Evolutionary conservation across 148 eudicot species (phyloP).

Genomic region (Vaccinium macrocarpon): DNA sequence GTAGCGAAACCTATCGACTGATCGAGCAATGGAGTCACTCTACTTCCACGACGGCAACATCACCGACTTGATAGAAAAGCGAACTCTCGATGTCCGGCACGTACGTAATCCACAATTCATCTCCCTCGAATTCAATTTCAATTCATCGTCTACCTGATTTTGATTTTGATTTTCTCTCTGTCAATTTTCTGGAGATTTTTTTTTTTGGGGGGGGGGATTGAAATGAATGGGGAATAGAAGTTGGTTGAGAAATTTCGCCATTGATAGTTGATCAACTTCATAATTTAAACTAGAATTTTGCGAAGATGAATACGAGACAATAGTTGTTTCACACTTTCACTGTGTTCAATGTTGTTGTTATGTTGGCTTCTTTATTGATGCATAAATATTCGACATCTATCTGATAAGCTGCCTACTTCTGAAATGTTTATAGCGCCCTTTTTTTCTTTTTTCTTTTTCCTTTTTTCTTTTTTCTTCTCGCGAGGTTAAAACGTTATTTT

Average conservation of each 20-base stretch:
- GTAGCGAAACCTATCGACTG: not conserved
- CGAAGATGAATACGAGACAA: not conserved
- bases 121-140: not conserved
- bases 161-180: not conserved
- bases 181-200: not conserved
- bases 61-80: conserved; percentile 51
- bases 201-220: not conserved
- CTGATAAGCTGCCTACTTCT: not conserved
- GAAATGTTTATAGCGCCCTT: not conserved
- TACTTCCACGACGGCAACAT: conserved; percentile 67
- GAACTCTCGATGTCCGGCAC: conserved; percentile 46
- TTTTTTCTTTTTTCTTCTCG: not conserved
- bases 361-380: not conserved
- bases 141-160: not conserved
- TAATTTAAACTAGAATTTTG: not conserved
- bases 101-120: conserved; percentile 27
- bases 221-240: not conserved
- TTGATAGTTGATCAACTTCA: not conserved
- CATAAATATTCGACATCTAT: not conserved
- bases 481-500: not conserved
- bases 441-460: not conserved
- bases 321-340: conserved; percentile 5
- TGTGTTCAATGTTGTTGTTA: conserved; percentile 7
- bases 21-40: conserved; percentile 44
- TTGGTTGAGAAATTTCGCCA: not conserved